Conservation (phyloP, 2,329 filamentous ascomycete species). For the Colletotrichum abscissum region DNA sequence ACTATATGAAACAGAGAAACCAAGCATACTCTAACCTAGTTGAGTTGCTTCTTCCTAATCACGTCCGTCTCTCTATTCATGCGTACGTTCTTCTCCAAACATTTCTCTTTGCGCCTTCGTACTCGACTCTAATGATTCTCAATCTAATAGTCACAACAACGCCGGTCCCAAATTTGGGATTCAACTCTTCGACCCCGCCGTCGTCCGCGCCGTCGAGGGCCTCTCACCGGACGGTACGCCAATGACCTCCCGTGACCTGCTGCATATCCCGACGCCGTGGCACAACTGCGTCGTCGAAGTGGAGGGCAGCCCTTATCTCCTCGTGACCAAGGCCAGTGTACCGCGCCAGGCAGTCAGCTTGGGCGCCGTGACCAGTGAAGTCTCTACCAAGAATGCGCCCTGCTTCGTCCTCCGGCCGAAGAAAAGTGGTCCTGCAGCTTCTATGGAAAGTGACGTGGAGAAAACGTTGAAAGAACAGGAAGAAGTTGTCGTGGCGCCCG, state of each 20-base stretch:
- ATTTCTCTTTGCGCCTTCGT: not conserved
- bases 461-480: not conserved
- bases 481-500: not conserved
- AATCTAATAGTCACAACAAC: constrained; percentile 45
- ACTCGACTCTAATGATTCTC: not conserved
- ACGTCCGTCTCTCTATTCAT: constrained; percentile 60
- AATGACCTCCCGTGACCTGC: constrained; percentile 38
- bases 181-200: constrained; percentile 47
- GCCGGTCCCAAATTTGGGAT: constrained; percentile 55
- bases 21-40: constrained; percentile 60
- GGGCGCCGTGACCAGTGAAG: constrained; percentile 21
- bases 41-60: constrained; percentile 56
- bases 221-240: constrained; percentile 41
- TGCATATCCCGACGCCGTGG: constrained; percentile 55
- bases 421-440: not conserved
- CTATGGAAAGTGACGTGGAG: not conserved
- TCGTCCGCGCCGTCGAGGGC: constrained; percentile 45
- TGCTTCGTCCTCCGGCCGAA: constrained; percentile 17
- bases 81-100: constrained; percentile 43
- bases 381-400: constrained; percentile 7
- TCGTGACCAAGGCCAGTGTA: constrained; percentile 39
- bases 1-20: constrained; percentile 45
- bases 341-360: constrained; percentile 25
- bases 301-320: constrained; percentile 35
- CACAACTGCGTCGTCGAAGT: constrained; percentile 52